Percentiles rank a stretch among this genome's conserved stretches.
Conservation (phyloP, 129 eudicot species). For the Kitagawia praeruptora region DNA sequence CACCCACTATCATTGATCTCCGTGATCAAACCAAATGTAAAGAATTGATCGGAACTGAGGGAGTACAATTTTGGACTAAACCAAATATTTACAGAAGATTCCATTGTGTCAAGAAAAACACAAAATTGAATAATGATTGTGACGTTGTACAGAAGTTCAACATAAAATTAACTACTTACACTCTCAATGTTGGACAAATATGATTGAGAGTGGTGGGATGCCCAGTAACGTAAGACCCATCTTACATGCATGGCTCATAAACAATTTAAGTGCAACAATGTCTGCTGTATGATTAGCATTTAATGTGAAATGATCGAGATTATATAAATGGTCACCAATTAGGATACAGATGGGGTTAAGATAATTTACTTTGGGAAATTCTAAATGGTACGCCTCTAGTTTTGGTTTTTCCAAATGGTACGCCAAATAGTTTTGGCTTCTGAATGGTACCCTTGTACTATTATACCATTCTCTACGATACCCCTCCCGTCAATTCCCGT, state of each 20-base stretch:
- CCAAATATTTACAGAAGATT: not conserved
- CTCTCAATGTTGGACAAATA: not conserved
- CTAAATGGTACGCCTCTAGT: too few relatives aligned
- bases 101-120: not conserved
- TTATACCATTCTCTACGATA: too few relatives aligned
- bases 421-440: too few relatives aligned
- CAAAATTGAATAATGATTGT: not conserved
- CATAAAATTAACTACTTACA: not conserved
- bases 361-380: slow-evolving; percentile 6
- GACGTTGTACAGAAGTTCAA: not conserved
- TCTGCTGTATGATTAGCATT: slow-evolving; percentile 10
- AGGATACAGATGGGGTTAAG: not conserved
- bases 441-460: too few relatives aligned
- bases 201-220: slow-evolving; percentile 1
- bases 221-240: slow-evolving; percentile 6
- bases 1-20: too few relatives aligned
- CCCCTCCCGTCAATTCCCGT: too few relatives aligned
- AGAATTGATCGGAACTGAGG: too few relatives aligned
- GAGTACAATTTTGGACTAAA: not conserved
- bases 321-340: not conserved
- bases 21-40: too few relatives aligned
- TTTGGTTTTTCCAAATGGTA: too few relatives aligned
- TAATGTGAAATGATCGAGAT: too few relatives aligned
- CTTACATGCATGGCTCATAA: not conserved
- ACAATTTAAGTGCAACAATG: not conserved